phyloP scores from a whole-genome alignment of 202 grass and related monocot genomes.

The Setaria italica region DNA sequence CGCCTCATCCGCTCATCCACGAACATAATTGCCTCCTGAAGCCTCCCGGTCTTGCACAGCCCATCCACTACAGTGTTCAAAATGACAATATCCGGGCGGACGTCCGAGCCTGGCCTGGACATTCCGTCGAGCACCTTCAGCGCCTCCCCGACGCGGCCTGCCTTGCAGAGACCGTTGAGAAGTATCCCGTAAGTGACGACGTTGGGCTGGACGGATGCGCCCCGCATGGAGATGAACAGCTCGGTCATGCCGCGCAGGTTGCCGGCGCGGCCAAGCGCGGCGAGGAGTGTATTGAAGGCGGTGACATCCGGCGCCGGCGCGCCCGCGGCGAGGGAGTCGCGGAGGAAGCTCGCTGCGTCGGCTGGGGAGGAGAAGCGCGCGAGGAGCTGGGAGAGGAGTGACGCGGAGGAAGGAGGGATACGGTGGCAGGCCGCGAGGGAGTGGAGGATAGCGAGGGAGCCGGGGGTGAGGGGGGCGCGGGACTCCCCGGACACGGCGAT shows the following conservation, averaged over 20 bases:
- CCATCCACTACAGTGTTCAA: slow-evolving; percentile 70
- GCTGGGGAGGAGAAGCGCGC: slow-evolving; percentile 40
- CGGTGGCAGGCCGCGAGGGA: slow-evolving; percentile 37
- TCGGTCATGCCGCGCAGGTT: slow-evolving; percentile 55
- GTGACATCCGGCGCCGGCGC: slow-evolving; percentile 47
- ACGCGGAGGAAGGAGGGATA: slow-evolving; percentile 28
- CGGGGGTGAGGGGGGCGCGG: neutral
- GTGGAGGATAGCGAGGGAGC: slow-evolving; percentile 37
- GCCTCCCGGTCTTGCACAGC: slow-evolving; percentile 57
- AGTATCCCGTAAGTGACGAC: slow-evolving; percentile 65
- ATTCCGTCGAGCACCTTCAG: slow-evolving; percentile 76
- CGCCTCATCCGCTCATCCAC: slow-evolving; percentile 57
- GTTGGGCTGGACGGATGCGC: slow-evolving; percentile 34
- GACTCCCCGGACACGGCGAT: slow-evolving; percentile 18
- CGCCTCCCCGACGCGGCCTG: slow-evolving; percentile 56
- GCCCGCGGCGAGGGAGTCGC: slow-evolving; percentile 57
- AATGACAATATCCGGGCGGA: slow-evolving; percentile 48
- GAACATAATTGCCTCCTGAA: slow-evolving; percentile 51
- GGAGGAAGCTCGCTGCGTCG: slow-evolving; percentile 53
- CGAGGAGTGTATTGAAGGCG: slow-evolving; percentile 60
- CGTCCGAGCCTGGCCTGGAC: slow-evolving; percentile 45
- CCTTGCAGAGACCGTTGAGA: slow-evolving; percentile 63
- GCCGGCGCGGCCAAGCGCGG: slow-evolving; percentile 44
- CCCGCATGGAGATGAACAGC: slow-evolving; percentile 62
- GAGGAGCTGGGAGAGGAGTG: slow-evolving; percentile 52